Base-by-base conservation (phyloP, 73 alveolate genomes). In the Paramecium sonneborni region DNA sequence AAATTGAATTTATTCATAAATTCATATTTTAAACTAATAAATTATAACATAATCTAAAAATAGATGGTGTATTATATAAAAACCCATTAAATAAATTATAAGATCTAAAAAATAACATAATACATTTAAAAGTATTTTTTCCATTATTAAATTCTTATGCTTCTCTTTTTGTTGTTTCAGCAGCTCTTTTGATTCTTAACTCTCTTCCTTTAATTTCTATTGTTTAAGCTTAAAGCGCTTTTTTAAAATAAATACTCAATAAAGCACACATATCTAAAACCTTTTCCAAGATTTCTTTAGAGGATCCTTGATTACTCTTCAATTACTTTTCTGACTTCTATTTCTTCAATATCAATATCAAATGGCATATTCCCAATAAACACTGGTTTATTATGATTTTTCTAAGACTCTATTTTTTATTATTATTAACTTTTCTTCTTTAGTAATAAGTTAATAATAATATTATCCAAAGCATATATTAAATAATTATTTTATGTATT, bases 361-460 rank as follows among this genome's bases (percentile, higher is more conserved):
- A 94, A 96, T 15, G 97, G 97, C 21, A 96, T 35, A 68, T 96
- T 94, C 0, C 99, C 97, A 44, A 96, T 76, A 67, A 95, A 96
- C 6, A 93, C 86, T 10, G 97, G 89, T 30, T 92, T 85, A 11
- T 86, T 93, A 72, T 69, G 95, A 85, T 94, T 96, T 55, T 88
- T 20, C 79, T 62, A 18, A 41, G 41, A 2, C 24, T 74, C 15
- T 26, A 9, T 38, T 52, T 10, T 58, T 1, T 8, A 18, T n/a
- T n/a, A 56, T 85, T 92, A 92, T 76, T 32, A 58, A 48, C 34
- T 86, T 68, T 74, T 92, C 68, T 28, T 38, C 79, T 23, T n/a
- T n/a, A n/a, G n/a, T n/a, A n/a, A n/a, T n/a, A n/a, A n/a, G n/a
- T n/a, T n/a, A n/a, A n/a, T n/a, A n/a, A n/a, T n/a, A n/a, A n/a